phyloP scores from a whole-genome alignment of 345 rosid species.

The Moricandia arvensis region DNA sequence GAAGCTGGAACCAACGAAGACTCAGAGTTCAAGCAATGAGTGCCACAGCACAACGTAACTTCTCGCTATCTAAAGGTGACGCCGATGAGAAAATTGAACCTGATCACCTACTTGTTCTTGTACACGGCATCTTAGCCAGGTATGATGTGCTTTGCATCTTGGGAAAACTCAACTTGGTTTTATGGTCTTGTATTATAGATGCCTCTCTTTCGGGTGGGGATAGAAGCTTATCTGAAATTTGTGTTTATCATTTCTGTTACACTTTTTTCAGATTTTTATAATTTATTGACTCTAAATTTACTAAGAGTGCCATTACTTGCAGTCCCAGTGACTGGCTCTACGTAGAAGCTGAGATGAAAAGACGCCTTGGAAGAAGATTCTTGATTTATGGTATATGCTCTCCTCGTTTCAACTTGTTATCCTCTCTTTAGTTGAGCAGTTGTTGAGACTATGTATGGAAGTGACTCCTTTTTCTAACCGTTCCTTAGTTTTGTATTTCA shows the following conservation, averaged over 20 bases:
- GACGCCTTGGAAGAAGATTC: constrained; percentile 81
- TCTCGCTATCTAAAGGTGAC: constrained; percentile 40
- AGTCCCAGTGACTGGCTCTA: constrained; percentile 81
- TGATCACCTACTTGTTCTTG: constrained; percentile 98
- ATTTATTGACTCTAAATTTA: not conserved
- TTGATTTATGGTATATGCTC: constrained; percentile 64
- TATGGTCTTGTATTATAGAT: not conserved
- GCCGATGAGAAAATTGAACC: constrained; percentile 52
- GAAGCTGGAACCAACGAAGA: constrained; percentile 50
- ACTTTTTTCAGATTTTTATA: not conserved
- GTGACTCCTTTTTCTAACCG: not conserved
- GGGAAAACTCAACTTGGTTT: not conserved
- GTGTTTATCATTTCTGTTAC: not conserved
- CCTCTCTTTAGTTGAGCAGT: not conserved
- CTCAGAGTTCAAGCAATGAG: constrained; percentile 64
- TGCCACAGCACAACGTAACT: constrained; percentile 50
- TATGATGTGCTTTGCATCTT: constrained; percentile 15
- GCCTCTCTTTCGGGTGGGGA: not conserved
- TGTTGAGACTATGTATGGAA: not conserved
- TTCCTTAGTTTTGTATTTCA: not conserved
- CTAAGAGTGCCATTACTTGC: constrained; percentile 38
- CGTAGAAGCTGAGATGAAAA: constrained; percentile 89
- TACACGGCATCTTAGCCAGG: constrained; percentile 96
- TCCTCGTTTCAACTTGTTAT: constrained; percentile 6
- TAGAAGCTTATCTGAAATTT: not conserved